Percentiles rank a stretch among this genome's conserved stretches.
These are phyloP conservation scores for Eutrema heterophyllum DNA, from an alignment of 345 rosid species.

Conservation along the genomic window DNA sequence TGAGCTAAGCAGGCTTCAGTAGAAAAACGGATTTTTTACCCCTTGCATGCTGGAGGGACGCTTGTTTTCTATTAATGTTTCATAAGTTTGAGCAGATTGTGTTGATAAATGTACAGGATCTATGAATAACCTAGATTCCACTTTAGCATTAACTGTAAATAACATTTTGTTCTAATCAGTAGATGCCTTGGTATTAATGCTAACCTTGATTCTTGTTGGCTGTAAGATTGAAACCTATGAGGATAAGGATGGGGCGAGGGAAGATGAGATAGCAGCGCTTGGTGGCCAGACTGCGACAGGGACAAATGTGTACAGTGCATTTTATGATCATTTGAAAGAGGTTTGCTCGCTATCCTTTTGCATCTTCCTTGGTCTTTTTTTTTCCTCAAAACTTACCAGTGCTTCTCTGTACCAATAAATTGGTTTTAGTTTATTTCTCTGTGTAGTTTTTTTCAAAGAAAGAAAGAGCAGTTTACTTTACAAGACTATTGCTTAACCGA, in stretches of 20 bases:
- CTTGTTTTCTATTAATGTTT: not conserved
- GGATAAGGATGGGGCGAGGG: constrained; percentile 83
- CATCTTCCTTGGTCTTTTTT: not conserved
- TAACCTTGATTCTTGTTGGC: not conserved
- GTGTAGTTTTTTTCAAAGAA: not conserved
- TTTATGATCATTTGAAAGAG: constrained; percentile 94
- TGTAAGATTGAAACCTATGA: constrained; percentile 74
- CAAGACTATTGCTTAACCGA: no score
- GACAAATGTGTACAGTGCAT: constrained; percentile 70
- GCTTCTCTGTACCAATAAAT: not conserved
- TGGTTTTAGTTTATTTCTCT: no score
- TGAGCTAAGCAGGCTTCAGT: constrained; percentile 6
- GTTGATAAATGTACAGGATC: not conserved
- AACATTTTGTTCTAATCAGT: not conserved
- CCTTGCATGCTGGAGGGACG: not conserved
- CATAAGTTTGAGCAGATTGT: not conserved
- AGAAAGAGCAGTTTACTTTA: no score
- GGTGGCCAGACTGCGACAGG: constrained; percentile 83
- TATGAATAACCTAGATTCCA: not conserved
- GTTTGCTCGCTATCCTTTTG: constrained; percentile 27
- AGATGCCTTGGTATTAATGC: not conserved
- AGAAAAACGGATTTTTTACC: not conserved
- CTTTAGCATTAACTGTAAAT: not conserved
- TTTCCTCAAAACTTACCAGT: not conserved
- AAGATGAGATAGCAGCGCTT: constrained; percentile 89